Base-by-base conservation (phyloP, 2,329 filamentous ascomycete species). In the Trichoderma sp. region DNA sequence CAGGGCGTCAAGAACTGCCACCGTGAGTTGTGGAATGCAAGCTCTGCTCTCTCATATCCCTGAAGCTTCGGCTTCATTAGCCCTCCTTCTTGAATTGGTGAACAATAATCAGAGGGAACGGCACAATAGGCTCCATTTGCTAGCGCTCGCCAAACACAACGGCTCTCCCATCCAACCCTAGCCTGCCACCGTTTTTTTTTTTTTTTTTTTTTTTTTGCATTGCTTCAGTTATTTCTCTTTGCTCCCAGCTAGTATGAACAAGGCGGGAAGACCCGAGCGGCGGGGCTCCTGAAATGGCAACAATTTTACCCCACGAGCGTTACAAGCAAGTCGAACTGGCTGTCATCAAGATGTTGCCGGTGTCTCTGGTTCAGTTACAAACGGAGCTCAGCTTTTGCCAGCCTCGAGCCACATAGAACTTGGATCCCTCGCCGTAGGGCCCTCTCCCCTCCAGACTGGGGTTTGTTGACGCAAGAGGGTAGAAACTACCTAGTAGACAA, bases 181-280 rank as follows among this genome's bases (percentile, higher is more conserved):
- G 27, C 19, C 52, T 65, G 34, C 52, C 37, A 48, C 52, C 29
- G 35, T 12, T 50, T 63, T n/a, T n/a, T n/a, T n/a, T n/a, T n/a
- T n/a, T n/a, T n/a, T n/a, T n/a, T n/a, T n/a, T n/a, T n/a, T n/a
- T n/a, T n/a, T n/a, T 48, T 56, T 34, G n/a, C 37, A 65, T n/a
- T 12, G 45, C 19, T 35, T 42, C 25, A 22, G n/a, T 35, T 32
- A 22, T 25, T 61, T 19, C 42, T 50, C 53, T 64, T 39, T 15
- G 48, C 35, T 37, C 13, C 22, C 34, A 37, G 22, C 35, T 45
- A 34, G 34, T 45, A 37, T 35, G 15, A 56, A 63, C 29, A 37
- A 52, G 53, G 37, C 66, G 66, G 66, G 59, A 68, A 53, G 37
- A 68, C 59, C 66, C 66, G 59, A 68, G 42, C 42, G 19, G 39